Evolutionary conservation across 169 alveolate genomes (phyloP).

Genomic region (Ichthyophthirius multifiliis): DNA sequence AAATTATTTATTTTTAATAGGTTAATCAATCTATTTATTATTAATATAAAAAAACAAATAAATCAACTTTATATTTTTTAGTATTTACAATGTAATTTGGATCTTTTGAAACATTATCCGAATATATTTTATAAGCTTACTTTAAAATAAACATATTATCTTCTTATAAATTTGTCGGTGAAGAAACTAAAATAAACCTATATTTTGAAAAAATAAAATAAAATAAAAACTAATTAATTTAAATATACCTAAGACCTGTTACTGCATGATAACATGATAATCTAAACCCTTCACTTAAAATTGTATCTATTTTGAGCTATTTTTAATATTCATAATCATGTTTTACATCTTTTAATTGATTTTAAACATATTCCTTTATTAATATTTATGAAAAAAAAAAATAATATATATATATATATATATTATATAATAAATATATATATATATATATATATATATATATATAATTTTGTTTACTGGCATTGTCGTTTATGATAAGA

Average conservation of each 20-base stretch:
- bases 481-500: not conserved
- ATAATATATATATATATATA: not conserved
- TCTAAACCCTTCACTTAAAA: constrained; percentile 17
- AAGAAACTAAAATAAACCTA: constrained; percentile 5
- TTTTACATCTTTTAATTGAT: not conserved
- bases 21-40: not conserved
- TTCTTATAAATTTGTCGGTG: not conserved
- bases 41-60: not conserved
- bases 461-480: not conserved
- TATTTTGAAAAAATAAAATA: not conserved
- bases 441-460: not conserved
- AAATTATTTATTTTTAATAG: constrained; percentile 7
- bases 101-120: constrained; percentile 13
- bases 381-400: not conserved
- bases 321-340: not conserved
- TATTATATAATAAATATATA: not conserved
- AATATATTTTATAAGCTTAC: constrained; percentile 2
- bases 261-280: constrained; percentile 13
- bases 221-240: not conserved
- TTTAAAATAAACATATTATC: not conserved
- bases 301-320: not conserved
- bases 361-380: not conserved
- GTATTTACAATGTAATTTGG: not conserved
- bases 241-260: constrained; percentile 1
- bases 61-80: not conserved